Evolutionary conservation across 2,329 filamentous ascomycete species (phyloP).

Genomic region (Xylaria sp.): DNA sequence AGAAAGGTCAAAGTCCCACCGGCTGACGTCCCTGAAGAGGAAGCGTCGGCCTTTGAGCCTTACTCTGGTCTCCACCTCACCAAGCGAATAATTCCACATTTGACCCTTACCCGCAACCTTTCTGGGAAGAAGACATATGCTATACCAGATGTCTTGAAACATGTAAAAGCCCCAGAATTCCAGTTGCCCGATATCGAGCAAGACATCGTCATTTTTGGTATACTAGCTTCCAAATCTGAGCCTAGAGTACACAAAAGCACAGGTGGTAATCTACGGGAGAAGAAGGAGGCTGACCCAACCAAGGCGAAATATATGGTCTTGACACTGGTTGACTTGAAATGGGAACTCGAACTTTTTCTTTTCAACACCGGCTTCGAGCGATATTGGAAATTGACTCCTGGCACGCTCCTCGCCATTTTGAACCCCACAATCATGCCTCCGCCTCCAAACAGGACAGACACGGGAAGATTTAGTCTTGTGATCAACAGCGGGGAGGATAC

Average conservation of each 20-base stretch:
- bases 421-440: constrained; percentile 93
- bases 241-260: constrained; percentile 66
- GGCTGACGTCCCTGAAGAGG: constrained; percentile 49
- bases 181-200: constrained; percentile 81
- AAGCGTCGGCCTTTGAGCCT: constrained; percentile 75
- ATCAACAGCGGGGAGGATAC: constrained; percentile 87
- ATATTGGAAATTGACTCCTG: constrained; percentile 91
- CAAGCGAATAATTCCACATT: constrained; percentile 81
- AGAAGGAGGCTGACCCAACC: constrained; percentile 60
- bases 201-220: constrained; percentile 87
- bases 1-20: constrained; percentile 39
- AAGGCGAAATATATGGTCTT: constrained; percentile 91
- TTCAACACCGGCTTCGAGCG: constrained; percentile 89
- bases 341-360: constrained; percentile 88
- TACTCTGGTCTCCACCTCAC: constrained; percentile 87
- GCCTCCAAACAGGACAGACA: constrained; percentile 73
- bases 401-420: constrained; percentile 89
- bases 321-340: constrained; percentile 84
- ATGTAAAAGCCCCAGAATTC: constrained; percentile 83
- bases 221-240: constrained; percentile 86
- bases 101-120: constrained; percentile 77
- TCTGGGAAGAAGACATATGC: constrained; percentile 76
- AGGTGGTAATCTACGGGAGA: constrained; percentile 51
- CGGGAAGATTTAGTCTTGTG: constrained; percentile 83
- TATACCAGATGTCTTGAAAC: constrained; percentile 80